Evolutionary conservation across 2,329 filamentous ascomycete genomes (phyloP).

Genomic region (Calonectria crousiana): DNA sequence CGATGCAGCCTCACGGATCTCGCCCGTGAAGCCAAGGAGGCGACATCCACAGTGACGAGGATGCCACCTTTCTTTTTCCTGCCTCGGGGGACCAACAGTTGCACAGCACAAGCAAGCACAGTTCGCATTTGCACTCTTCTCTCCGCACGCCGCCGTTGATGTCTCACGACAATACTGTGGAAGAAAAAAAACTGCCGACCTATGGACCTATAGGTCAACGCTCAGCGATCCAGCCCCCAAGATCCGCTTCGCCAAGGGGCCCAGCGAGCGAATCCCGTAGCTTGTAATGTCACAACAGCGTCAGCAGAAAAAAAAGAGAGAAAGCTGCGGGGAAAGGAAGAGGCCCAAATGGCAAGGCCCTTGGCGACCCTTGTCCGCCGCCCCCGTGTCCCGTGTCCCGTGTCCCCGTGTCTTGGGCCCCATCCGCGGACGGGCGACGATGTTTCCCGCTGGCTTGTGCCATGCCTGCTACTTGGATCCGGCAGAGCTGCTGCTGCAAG

Average conservation of each 20-base stretch:
- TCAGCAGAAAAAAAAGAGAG: neutral
- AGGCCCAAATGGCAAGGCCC: neutral
- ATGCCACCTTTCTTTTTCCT: neutral
- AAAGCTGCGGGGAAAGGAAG: neutral
- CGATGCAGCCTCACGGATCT: slow-evolving; percentile 7
- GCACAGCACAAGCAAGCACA: neutral
- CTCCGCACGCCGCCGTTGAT: neutral
- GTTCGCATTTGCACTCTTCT: neutral
- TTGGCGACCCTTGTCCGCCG: neutral
- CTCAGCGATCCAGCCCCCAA: neutral
- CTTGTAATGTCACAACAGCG: neutral
- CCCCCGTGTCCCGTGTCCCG: neutral
- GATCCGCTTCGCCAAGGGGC: slow-evolving; percentile 6
- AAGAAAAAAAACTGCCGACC: neutral
- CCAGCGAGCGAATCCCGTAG: neutral
- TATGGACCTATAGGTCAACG: neutral
- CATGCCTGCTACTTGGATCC: neutral
- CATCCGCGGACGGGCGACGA: neutral
- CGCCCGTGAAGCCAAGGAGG: neutral
- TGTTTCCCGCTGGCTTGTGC: slow-evolving; percentile 13
- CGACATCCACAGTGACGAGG: neutral
- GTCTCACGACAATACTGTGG: neutral
- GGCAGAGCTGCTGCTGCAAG: neutral
- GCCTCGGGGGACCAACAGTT: neutral
- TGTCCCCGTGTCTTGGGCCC: slow-evolving; percentile 8